Base-by-base conservation (phyloP, 2,329 filamentous ascomycete genomes). In the Colletotrichum endophyticum region DNA sequence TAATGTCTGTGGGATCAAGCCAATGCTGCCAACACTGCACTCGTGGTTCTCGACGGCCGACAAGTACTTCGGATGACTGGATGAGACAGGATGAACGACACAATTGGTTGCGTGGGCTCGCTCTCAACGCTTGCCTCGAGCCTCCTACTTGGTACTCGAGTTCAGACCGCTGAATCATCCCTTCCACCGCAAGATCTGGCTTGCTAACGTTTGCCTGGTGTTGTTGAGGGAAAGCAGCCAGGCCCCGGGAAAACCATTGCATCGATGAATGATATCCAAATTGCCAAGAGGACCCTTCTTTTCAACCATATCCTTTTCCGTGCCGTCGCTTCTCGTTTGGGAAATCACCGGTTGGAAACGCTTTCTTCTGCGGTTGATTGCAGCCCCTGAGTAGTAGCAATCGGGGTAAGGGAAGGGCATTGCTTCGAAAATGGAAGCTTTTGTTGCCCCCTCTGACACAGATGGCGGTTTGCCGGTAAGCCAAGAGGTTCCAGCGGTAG, bases 201-300 rank as follows among this genome's bases (percentile, higher is more conserved):
- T 39, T 44, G 44, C 59, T 13, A 73, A 73, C 63, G 32, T 68
- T 57, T 68, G 63, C 49, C 70, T 73, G 32, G 22, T 13, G 44
- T 39, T 13, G 9, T 63, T 49, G 36, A 27, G 62, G 56, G 66
- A 22, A 32, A 62, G 39, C 59, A 13, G 32, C 59, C 25, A 56
- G 67, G 27, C 66, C 39, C 36, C 36, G 27, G 32, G 32, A 57
- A 73, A 69, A 59, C 32, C 32, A 68, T 28, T 63, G 30, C n/a
- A 49, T 22, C 28, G 53, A 25, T 16, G 9, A n/a, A 30, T 13
- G 49, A 57, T 59, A 16, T 44, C 34, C 49, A 66, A 70, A 49
- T 25, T 30, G 73, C 59, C 70, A 69, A 73, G 64, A 69, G 28
- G 70, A 69, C 57, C 70, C 70, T 73, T 70, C 59, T 73, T 76